These are phyloP conservation scores for Pleurotus tuber-regium DNA, from an alignment of 768 basidiomycete genomes.

Conservation along the genomic window DNA sequence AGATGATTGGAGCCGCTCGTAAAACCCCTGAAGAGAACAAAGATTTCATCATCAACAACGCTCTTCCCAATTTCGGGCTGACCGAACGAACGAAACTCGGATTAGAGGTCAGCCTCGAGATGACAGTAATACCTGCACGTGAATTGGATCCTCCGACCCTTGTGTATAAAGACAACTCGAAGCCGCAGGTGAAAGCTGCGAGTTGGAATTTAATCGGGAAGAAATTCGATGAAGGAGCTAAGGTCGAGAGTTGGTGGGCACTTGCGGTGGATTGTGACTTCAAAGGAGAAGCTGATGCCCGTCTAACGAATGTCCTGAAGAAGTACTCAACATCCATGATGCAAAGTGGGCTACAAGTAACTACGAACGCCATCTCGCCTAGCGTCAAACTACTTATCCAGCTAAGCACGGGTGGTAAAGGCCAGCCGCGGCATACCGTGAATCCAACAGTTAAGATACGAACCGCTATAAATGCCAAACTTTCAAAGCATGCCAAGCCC, in stretches of 20 bases:
- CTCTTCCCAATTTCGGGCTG: slow-evolving; percentile 54
- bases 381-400: background rate
- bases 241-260: slow-evolving; percentile 62
- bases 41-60: slow-evolving; percentile 50
- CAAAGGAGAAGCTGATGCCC: slow-evolving; percentile 37
- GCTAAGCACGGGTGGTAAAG: too few relatives aligned
- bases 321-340: slow-evolving; percentile 58
- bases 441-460: slow-evolving; percentile 39
- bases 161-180: slow-evolving; percentile 46
- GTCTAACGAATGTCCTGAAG: slow-evolving; percentile 39
- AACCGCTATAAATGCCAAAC: slow-evolving; percentile 28
- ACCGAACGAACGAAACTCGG: slow-evolving; percentile 47
- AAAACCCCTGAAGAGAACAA: slow-evolving; percentile 61
- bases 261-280: slow-evolving; percentile 60
- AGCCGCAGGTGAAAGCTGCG: slow-evolving; percentile 46
- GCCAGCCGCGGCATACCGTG: too few relatives aligned
- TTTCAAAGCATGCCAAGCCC: slow-evolving; percentile 37
- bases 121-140: slow-evolving; percentile 65
- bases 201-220: slow-evolving; percentile 77
- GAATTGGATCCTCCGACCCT: slow-evolving; percentile 59
- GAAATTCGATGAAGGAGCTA: slow-evolving; percentile 58
- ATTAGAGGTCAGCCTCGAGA: slow-evolving; percentile 48
- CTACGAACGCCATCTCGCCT: background rate
- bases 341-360: slow-evolving; percentile 22
- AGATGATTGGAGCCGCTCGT: slow-evolving; percentile 70